Percentiles rank a stretch among this genome's conserved stretches.
These are phyloP conservation scores for Pythium sukuiense DNA, from an alignment of 352 stramenopile genomes.

Conservation along the genomic window DNA sequence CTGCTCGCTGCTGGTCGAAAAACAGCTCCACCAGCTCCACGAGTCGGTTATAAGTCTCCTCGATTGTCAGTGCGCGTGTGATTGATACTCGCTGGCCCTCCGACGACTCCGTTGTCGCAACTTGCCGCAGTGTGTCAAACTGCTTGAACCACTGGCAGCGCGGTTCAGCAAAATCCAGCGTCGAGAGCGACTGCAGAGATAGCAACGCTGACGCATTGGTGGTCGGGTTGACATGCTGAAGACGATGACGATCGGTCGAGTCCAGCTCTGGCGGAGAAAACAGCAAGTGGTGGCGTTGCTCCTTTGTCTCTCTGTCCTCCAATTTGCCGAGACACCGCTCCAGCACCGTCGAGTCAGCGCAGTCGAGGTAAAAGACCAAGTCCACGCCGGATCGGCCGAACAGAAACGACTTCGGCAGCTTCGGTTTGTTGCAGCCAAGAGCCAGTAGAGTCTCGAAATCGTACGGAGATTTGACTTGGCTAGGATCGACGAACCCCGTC, in stretches of 20 bases:
- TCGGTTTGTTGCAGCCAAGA: slow-evolving; percentile 35
- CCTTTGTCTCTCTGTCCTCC: slow-evolving; percentile 43
- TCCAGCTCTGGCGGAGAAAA: slow-evolving; percentile 45
- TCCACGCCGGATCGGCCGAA: slow-evolving; percentile 71
- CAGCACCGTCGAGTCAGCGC: slow-evolving; percentile 32
- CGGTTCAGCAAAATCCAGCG: slow-evolving; percentile 24
- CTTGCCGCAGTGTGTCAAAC: slow-evolving; percentile 49
- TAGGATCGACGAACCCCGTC: slow-evolving; percentile 54
- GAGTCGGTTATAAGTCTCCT: slow-evolving; percentile 41
- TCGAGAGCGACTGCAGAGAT: slow-evolving; percentile 48
- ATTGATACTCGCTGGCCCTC: slow-evolving; percentile 15
- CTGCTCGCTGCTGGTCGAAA: slow-evolving; percentile 24
- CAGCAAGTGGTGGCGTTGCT: slow-evolving; percentile 46
- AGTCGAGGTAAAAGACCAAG: slow-evolving; percentile 67
- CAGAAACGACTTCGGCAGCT: slow-evolving; percentile 44
- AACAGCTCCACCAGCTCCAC: slow-evolving; percentile 36
- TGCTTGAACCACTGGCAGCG: slow-evolving; percentile 47
- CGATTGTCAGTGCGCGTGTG: slow-evolving; percentile 19
- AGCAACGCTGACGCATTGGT: slow-evolving; percentile 49
- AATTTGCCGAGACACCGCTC: slow-evolving; percentile 66
- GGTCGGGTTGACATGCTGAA: slow-evolving; percentile 51
- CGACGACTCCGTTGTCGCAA: slow-evolving; percentile 22
- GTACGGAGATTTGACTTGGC: slow-evolving; percentile 39
- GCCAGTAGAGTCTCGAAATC: slow-evolving; percentile 61
- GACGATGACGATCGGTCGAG: slow-evolving; percentile 48